Evolutionary conservation across 345 rosid species (phyloP).

Genomic region (Citrus australasica): DNA sequence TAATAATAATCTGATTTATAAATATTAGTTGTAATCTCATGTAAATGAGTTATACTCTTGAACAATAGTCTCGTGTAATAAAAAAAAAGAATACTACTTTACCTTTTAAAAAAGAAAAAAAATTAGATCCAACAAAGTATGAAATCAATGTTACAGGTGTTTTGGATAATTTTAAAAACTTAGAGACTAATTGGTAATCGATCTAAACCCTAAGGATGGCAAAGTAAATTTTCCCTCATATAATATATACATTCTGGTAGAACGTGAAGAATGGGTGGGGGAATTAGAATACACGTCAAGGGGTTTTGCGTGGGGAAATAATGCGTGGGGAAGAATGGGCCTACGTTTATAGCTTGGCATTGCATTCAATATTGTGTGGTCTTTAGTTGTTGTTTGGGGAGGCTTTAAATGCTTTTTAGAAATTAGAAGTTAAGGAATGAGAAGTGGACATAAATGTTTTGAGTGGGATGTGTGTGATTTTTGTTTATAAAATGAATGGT

Average conservation of each 20-base stretch:
- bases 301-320: neutral
- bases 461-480: neutral
- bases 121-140: too few species aligned
- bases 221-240: too few species aligned
- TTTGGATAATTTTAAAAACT: too few species aligned
- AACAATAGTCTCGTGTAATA: too few species aligned
- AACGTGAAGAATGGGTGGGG: constrained; percentile 24
- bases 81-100: too few species aligned
- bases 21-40: too few species aligned
- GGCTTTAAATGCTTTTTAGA: neutral
- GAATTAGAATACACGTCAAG: constrained; percentile 24
- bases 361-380: constrained; percentile 21
- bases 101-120: too few species aligned
- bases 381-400: neutral
- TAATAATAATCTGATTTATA: too few species aligned
- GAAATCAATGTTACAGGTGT: too few species aligned
- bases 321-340: constrained; percentile 37
- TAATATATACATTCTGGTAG: neutral
- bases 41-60: too few species aligned
- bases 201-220: too few species aligned
- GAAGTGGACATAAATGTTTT: neutral
- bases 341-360: constrained; percentile 31
- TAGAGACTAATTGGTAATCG: too few species aligned
- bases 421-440: neutral
- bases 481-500: neutral